Evolutionary conservation across 441 rosid genomes (phyloP), one percentile per base, ranked within the genome.

Genomic region (Erodium trifolium): DNA sequence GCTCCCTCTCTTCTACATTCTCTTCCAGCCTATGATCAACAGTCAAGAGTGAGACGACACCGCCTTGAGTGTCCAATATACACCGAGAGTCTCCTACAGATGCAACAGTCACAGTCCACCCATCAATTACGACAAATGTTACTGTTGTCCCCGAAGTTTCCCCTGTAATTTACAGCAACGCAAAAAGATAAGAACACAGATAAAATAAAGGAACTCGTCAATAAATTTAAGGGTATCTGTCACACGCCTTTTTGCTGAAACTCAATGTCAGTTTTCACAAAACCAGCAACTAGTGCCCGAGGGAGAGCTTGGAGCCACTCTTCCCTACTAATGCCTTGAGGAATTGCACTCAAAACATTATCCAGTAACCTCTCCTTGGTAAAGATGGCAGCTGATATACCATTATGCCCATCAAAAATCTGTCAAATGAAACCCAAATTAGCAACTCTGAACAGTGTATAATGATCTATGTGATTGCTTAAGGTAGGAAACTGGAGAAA

Each of bases 71-170:
- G 72, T 90, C 96, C 49, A 93, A 80, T 72, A 90, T 80, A 72
- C 98, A 93, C 1, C 96, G 96, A 0, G 97, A 88, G 72, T 93
- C 98, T 17, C 97, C 98, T 71, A 93, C 98, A 47, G 88, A 90
- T 19, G 98, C 98, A 71, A 86, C 97, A 0, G 96, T 90, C 63
- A 92, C 90, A 29, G 92, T 87, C 98, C 97, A 90, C 60, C 93
- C 87, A 80, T 92, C 98, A 64, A 92, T 77, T 29, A 93, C 83
- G 5, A 93, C 97, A 80, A 93, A 87, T 34, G 97, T 90, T 8
- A 87, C 98, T 41, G 98, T 90, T 60, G 98, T 93, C 16, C 98
- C 97, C 0, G 98, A 93, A 63, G 92, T 86, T 80, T 93, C 92
- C 60, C 93, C 97, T 92, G 80, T 68, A 60, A 53, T 76, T 43